phyloP scores from a whole-genome alignment of 2,329 filamentous ascomycete species.

The Orbilia javanica region DNA sequence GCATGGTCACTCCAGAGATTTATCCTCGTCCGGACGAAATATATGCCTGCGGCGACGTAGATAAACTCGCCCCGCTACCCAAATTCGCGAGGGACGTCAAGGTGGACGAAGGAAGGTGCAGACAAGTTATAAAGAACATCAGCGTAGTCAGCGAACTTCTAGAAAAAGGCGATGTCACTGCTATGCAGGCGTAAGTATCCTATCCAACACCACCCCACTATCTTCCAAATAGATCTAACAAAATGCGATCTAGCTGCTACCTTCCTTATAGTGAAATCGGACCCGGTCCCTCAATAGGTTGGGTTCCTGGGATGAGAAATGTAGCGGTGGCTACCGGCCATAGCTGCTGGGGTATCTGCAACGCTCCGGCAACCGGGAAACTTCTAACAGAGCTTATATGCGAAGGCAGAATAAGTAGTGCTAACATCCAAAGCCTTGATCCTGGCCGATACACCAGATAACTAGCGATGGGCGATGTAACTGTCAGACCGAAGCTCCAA shows the following conservation, averaged over 20 bases:
- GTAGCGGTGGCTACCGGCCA: constrained; percentile 88
- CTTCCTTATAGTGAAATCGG: constrained; percentile 77
- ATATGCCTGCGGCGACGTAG: constrained; percentile 94
- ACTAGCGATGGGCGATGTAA: not conserved
- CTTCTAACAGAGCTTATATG: constrained; percentile 83
- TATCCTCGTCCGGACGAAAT: constrained; percentile 92
- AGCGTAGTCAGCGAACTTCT: constrained; percentile 75
- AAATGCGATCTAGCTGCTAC: constrained; percentile 73
- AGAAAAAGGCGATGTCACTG: constrained; percentile 76
- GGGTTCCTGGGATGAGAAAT: constrained; percentile 78
- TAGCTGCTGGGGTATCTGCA: constrained; percentile 98
- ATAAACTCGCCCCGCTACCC: constrained; percentile 80
- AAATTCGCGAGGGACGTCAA: constrained; percentile 79
- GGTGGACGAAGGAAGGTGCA: constrained; percentile 80
- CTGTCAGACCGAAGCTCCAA: not conserved
- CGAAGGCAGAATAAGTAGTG: constrained; percentile 77
- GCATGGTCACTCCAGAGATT: constrained; percentile 82
- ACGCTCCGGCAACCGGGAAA: constrained; percentile 87
- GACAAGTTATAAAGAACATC: constrained; percentile 87
- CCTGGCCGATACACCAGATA: constrained; percentile 71
- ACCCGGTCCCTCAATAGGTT: constrained; percentile 80
- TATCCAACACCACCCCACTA: not conserved
- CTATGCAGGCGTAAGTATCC: constrained; percentile 75
- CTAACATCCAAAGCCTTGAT: constrained; percentile 75
- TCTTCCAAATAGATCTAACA: not conserved